phyloP scores from a whole-genome alignment of 176 grass and related monocot species.

The Musa beccarii region DNA sequence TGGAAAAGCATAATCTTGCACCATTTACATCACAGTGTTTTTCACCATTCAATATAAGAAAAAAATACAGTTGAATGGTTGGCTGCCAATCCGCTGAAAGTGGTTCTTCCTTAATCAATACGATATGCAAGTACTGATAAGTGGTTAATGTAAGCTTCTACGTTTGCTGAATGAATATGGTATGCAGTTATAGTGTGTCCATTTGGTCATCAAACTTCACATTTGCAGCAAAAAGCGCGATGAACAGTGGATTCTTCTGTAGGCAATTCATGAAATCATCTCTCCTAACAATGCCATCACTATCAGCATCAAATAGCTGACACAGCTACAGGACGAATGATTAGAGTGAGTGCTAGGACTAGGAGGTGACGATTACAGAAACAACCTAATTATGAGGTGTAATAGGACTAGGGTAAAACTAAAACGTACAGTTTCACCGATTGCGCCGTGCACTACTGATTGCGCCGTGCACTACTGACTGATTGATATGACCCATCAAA shows the following conservation, averaged over 20 bases:
- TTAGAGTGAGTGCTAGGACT: not conserved
- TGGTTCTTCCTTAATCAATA: not conserved
- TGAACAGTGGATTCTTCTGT: slow-evolving; percentile 50
- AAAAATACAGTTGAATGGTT: too few species aligned
- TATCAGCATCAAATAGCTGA: slow-evolving; percentile 52
- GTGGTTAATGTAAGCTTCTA: not conserved
- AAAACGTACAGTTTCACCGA: slow-evolving; percentile 11
- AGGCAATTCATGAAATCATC: slow-evolving; percentile 62
- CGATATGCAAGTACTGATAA: not conserved
- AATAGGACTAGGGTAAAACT: not conserved
- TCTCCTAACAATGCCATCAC: slow-evolving; percentile 44
- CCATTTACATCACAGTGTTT: too few species aligned
- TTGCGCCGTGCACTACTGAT: not conserved
- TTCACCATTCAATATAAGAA: too few species aligned
- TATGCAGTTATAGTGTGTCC: not conserved
- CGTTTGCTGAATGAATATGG: not conserved
- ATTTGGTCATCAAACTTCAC: slow-evolving; percentile 33
- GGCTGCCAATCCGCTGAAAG: too few species aligned
- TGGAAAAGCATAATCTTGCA: not conserved
- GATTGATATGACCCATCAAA: not conserved
- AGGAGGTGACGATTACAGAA: not conserved
- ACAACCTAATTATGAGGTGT: not conserved
- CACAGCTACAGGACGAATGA: slow-evolving; percentile 34
- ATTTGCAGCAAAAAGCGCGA: slow-evolving; percentile 44
- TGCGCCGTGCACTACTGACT: not conserved